phyloP scores from a whole-genome alignment of 1,284 basidiomycete species.

The Mycena sp. region DNA sequence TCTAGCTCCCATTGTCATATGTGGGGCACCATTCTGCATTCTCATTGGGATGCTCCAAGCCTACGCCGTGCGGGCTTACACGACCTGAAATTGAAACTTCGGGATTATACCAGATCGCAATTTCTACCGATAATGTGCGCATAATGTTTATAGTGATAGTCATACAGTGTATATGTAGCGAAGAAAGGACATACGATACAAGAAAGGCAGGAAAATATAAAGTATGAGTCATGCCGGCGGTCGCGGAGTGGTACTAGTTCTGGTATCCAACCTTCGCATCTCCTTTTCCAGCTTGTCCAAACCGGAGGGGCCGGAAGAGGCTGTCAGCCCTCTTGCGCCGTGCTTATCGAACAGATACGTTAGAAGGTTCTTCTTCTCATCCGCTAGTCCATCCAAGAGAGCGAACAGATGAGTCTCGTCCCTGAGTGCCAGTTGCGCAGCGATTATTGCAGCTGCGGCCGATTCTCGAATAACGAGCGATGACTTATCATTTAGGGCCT shows the following conservation, averaged over 20 bases:
- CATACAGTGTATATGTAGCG: conserved; percentile 30
- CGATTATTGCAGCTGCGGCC: conserved; percentile 81
- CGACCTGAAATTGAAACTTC: too few species aligned
- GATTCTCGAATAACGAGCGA: conserved; percentile 84
- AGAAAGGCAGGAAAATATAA: neutral
- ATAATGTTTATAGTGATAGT: conserved; percentile 18
- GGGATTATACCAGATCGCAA: too few species aligned
- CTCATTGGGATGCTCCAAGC: too few species aligned
- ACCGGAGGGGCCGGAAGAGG: conserved; percentile 48
- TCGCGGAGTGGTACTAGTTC: conserved; percentile 75
- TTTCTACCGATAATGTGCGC: too few species aligned
- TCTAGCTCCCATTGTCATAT: neutral
- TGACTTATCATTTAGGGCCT: conserved; percentile 77
- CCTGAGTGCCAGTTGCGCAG: conserved; percentile 79
- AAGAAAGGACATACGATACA: conserved; percentile 9
- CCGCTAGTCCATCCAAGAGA: conserved; percentile 79
- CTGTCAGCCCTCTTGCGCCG: conserved; percentile 61
- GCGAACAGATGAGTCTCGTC: conserved; percentile 84
- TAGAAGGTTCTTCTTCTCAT: conserved; percentile 87
- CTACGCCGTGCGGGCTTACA: too few species aligned
- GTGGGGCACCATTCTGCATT: conserved; percentile 14
- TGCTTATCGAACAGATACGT: conserved; percentile 89
- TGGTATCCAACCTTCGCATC: conserved; percentile 77
- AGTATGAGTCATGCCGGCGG: conserved; percentile 30
- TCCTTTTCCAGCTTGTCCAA: conserved; percentile 78